Evolutionary conservation across 805 yeast genomes (phyloP), one percentile per base, ranked within the genome.

Genomic region (Yarrowia bubula): DNA sequence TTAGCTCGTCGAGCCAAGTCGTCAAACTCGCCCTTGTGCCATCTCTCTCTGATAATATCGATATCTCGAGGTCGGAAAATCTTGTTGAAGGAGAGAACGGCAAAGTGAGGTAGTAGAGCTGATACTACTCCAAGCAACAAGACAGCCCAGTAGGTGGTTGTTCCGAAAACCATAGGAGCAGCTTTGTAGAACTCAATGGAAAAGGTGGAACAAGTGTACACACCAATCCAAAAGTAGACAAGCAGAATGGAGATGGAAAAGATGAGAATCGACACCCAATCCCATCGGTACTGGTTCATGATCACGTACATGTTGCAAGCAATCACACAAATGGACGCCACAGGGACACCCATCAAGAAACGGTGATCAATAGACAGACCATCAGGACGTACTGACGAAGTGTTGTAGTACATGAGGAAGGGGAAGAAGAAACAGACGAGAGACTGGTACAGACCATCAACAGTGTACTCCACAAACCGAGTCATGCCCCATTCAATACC

Each of bases 161-260:
- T 76, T 17, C 92, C 90, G 69, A 85, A 85, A 38, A 81, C 80
- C 70, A 86, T 84, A 1, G 84, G 74, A 2, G 89, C 95, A 28
- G 88, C 84, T 66, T 81, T 79, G 75, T 84, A 89, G 70, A 86
- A 86, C 70, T 85, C 89, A 10, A 78, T 80, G 8, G 89, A 81
- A 65, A 77, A 75, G 2, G 76, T 67, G 32, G 81, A 74, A 4
- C 84, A 75, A 35, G 91, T 83, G 87, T 92, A 89, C 22, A 86
- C 83, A n/a, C 93, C 92, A 4, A 90, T 84, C 96, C 96, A 89
- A 72, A 85, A 83, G 70, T 81, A 87, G 15, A 88, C 79, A 47
- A 88, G 69, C 67, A 86, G 72, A 63, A 80, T 79, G 13, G 91
- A 86, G 51, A 90, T 71, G 1, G 81, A 76, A 65, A 78, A 76